phyloP scores from a whole-genome alignment of 2,329 filamentous ascomycete species.

The Hypomyces perniciosus region DNA sequence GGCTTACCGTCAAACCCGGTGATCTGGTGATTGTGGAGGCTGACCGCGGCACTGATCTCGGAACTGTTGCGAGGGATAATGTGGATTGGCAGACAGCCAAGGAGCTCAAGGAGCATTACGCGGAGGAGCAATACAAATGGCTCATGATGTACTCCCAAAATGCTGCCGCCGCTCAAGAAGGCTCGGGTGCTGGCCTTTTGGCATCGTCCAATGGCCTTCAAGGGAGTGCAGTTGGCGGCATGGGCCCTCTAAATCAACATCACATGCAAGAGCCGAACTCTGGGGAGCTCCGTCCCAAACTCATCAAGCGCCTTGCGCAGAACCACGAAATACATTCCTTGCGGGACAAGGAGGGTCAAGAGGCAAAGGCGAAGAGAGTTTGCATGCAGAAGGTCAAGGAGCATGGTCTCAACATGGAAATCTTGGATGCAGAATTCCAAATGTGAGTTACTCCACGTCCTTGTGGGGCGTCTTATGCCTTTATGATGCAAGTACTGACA shows the following conservation, averaged over 20 bases:
- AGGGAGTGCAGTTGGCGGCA: constrained; percentile 68
- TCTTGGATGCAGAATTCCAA: constrained; percentile 96
- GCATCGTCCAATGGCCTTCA: constrained; percentile 58
- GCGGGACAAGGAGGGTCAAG: constrained; percentile 92
- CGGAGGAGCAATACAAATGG: constrained; percentile 96
- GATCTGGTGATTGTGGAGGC: constrained; percentile 97
- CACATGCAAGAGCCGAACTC: constrained; percentile 65
- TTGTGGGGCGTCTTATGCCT: not conserved
- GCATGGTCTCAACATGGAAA: constrained; percentile 95
- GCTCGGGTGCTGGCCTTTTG: constrained; percentile 55
- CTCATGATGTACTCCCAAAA: constrained; percentile 96
- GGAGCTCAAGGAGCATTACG: constrained; percentile 82
- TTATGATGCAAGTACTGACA: constrained; percentile 10
- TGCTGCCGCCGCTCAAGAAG: constrained; percentile 57
- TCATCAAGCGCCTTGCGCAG: constrained; percentile 93
- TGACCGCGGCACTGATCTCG: constrained; percentile 90
- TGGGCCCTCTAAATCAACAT: constrained; percentile 69
- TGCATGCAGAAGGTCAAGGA: constrained; percentile 96
- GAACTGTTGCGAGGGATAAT: constrained; percentile 83
- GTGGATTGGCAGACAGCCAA: constrained; percentile 84
- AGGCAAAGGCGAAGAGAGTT: constrained; percentile 93
- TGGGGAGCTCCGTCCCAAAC: constrained; percentile 83
- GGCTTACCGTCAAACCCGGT: constrained; percentile 80
- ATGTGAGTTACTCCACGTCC: constrained; percentile 59
- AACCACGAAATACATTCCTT: constrained; percentile 83